Percentiles rank a stretch among this genome's conserved stretches.
These are phyloP conservation scores for Rhizopogon roseolus DNA, from an alignment of 768 basidiomycete species.

Conservation along the genomic window DNA sequence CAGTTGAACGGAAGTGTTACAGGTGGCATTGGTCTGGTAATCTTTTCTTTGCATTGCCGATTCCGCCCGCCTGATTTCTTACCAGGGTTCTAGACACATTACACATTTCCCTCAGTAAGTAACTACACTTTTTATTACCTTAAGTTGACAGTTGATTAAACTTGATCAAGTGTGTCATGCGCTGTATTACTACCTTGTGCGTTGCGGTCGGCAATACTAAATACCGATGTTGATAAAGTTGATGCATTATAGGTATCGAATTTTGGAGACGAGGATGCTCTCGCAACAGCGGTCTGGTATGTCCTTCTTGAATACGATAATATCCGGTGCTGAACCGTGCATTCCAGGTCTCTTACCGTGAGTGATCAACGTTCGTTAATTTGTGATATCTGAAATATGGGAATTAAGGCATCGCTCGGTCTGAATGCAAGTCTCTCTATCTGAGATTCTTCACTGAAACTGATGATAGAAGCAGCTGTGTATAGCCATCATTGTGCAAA, in stretches of 20 bases:
- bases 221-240: background rate
- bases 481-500: constrained; percentile 39
- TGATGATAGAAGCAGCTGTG: constrained; percentile 23
- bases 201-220: background rate
- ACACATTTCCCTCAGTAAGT: constrained; percentile 7
- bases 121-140: background rate
- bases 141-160: background rate
- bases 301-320: background rate
- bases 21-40: constrained; percentile 7
- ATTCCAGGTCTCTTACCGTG: constrained; percentile 6
- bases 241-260: constrained; percentile 29
- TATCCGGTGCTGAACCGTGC: background rate
- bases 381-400: background rate
- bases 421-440: constrained; percentile 5
- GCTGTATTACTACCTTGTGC: constrained; percentile 39
- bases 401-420: constrained; percentile 1
- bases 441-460: background rate
- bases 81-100: constrained; percentile 5
- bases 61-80: background rate
- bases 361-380: background rate
- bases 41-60: background rate
- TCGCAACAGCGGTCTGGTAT: constrained; percentile 34
- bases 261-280: constrained; percentile 29
- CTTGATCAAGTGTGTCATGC: constrained; percentile 12
- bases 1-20: background rate